A percentile compares a stretch with the other conserved stretches of the same genome.
phyloP scores from a whole-genome alignment of 176 grass and related monocot genomes.

The Oryza rufipogon region DNA sequence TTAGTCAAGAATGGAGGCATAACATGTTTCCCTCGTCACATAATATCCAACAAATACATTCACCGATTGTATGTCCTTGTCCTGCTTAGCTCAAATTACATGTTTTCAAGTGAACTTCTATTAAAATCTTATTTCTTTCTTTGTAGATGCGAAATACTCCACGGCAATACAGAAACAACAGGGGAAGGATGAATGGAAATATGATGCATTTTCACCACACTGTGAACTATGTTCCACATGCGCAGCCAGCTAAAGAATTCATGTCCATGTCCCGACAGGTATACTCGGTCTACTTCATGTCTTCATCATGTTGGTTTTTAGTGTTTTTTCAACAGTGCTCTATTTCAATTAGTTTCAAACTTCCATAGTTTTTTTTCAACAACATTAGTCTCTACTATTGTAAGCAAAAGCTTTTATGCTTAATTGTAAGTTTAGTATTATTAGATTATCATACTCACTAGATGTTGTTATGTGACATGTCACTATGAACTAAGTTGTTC shows the following conservation, averaged over 20 bases:
- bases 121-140: slow-evolving; percentile 8
- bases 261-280: slow-evolving; percentile 57
- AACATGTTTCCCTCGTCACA: slow-evolving; percentile 55
- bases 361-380: too few species aligned
- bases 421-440: neutral
- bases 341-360: neutral
- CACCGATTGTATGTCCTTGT: slow-evolving; percentile 44
- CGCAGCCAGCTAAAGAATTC: slow-evolving; percentile 60
- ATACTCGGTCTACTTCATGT: neutral
- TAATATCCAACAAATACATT: slow-evolving; percentile 56
- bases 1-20: slow-evolving; percentile 58
- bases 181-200: slow-evolving; percentile 51
- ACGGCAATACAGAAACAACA: slow-evolving; percentile 59
- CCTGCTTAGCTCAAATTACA: neutral
- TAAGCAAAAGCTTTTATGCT: neutral
- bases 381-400: neutral
- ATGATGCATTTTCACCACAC: slow-evolving; percentile 50
- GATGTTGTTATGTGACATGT: neutral
- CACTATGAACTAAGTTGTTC: neutral
- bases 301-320: neutral
- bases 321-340: neutral
- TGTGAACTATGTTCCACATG: slow-evolving; percentile 48
- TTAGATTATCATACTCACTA: neutral
- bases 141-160: slow-evolving; percentile 56
- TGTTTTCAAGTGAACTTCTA: neutral